Base-by-base conservation (phyloP, 345 rosid species). In the Hypericum androsaemum region DNA sequence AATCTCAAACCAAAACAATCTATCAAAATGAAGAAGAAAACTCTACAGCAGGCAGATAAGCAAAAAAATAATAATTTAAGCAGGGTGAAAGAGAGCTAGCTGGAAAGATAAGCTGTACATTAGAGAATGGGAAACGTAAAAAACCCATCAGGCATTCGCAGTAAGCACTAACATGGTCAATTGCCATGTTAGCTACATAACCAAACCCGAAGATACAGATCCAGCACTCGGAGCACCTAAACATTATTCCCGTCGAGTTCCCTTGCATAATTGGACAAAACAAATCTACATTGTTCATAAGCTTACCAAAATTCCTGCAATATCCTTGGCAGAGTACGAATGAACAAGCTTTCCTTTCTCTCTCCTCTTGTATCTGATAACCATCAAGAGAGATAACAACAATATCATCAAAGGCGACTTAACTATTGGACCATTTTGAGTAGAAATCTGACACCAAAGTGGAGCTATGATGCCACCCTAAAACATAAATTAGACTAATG, bases 241-340 rank as follows among this genome's bases (percentile, higher is more conserved):
- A 22, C 32, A 22, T 22, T 22, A 22, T 22, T 22, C 32, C 4
- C 32, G 32, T 22, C 32, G 4, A 22, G 32, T 22, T 22, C 32
- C 32, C 32, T 22, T 22, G 32, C 32, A 22, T 22, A 4, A 22
- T 22, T 22, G 4, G 32, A 22, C 32, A 22, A 22, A 1, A 22
- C 32, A 22, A 22, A 22, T 22, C 32, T 22, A 22, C 32, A 22
- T 22, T 22, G 32, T 22, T 22, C 32, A 22, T 22, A 22, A 22
- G 68, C 89, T 69, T 77, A 92, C 98, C 43, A 92, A 72, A 67
- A 92, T 92, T 63, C 97, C 97, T 67, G 79, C 85, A 61, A 92
- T 94, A 75, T 92, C 98, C 64, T 78, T 79, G 1, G 80, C 71
- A 22, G 98, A 80, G 74, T 88, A 92, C 22, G 83, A 72, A 50